Evolutionary conservation across 108 stramenopile genomes (phyloP).

Genomic region (Fistulifera solaris): DNA sequence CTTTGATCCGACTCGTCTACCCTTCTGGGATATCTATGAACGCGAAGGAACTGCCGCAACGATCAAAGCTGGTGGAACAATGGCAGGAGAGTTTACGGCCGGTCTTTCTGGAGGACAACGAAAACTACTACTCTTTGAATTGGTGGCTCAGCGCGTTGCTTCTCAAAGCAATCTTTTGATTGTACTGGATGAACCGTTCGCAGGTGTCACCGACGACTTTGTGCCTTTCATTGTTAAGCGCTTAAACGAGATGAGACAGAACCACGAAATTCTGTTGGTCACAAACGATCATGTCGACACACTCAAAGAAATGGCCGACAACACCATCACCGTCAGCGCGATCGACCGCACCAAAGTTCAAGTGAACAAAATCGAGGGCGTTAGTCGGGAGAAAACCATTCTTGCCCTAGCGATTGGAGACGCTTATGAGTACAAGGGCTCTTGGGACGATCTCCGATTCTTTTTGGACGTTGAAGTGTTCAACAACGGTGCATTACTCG

Average conservation of each 20-base stretch:
- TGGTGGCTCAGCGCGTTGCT: slow-evolving; percentile 46
- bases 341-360: slow-evolving; percentile 47
- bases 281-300: slow-evolving; percentile 67
- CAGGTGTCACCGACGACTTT: slow-evolving; percentile 68
- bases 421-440: slow-evolving; percentile 19
- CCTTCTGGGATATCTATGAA: slow-evolving; percentile 63
- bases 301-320: slow-evolving; percentile 47
- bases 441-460: slow-evolving; percentile 42
- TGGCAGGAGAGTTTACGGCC: slow-evolving; percentile 58
- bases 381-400: slow-evolving; percentile 36
- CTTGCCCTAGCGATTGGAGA: slow-evolving; percentile 42
- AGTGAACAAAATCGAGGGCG: slow-evolving; percentile 32
- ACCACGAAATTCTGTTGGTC: slow-evolving; percentile 56
- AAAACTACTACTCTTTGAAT: slow-evolving; percentile 57
- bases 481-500: slow-evolving; percentile 26
- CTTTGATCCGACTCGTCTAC: slow-evolving; percentile 54
- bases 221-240: slow-evolving; percentile 51
- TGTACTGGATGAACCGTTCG: slow-evolving; percentile 59
- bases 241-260: slow-evolving; percentile 35
- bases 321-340: slow-evolving; percentile 55
- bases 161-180: slow-evolving; percentile 36
- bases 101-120: slow-evolving; percentile 59
- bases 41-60: slow-evolving; percentile 35
- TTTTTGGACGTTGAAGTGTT: slow-evolving; percentile 47
- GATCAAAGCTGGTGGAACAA: slow-evolving; percentile 52